These are phyloP conservation scores for Sugiyamaella sp. DNA, from an alignment of 1,139 yeast genomes.

Conservation along the genomic window DNA sequence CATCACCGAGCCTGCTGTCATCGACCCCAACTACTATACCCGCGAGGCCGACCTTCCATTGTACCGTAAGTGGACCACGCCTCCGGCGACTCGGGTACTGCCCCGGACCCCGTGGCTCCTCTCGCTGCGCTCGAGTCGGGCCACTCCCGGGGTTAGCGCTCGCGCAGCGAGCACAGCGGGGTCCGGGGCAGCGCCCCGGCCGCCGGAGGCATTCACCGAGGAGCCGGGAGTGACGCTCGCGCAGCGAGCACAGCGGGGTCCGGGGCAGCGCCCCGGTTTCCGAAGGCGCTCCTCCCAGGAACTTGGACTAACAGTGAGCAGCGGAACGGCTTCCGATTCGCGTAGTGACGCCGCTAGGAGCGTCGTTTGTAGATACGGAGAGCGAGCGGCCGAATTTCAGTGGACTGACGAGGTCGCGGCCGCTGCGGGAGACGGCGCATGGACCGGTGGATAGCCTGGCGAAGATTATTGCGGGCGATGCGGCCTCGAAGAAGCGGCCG, in stretches of 20 bases:
- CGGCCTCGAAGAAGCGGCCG: conserved; percentile 20
- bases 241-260: background rate
- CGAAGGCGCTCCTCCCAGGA: conserved; percentile 1
- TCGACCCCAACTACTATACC: conserved; percentile 34
- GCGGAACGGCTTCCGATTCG: conserved; percentile 32
- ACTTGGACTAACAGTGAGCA: conserved; percentile 11
- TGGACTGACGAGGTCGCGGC: conserved; percentile 28
- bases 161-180: background rate
- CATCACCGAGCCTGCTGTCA: conserved; percentile 27
- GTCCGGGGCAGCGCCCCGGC: conserved; percentile 1
- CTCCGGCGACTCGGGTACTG: background rate
- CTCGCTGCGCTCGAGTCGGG: background rate
- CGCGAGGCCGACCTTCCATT: conserved; percentile 36
- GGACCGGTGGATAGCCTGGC: conserved; percentile 28
- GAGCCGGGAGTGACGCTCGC: background rate
- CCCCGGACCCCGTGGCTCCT: conserved; percentile 1
- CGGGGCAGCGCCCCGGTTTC: background rate
- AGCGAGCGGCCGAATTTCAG: conserved; percentile 32
- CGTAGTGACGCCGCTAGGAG: conserved; percentile 33
- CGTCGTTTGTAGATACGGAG: conserved; percentile 40
- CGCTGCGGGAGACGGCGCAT: conserved; percentile 25
- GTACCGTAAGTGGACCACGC: conserved; percentile 30
- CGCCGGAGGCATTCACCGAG: background rate
- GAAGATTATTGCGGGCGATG: conserved; percentile 22
- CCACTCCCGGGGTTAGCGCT: background rate